phyloP scores from a whole-genome alignment of 1,284 basidiomycete species.

The Hortiboletus rubellus region DNA sequence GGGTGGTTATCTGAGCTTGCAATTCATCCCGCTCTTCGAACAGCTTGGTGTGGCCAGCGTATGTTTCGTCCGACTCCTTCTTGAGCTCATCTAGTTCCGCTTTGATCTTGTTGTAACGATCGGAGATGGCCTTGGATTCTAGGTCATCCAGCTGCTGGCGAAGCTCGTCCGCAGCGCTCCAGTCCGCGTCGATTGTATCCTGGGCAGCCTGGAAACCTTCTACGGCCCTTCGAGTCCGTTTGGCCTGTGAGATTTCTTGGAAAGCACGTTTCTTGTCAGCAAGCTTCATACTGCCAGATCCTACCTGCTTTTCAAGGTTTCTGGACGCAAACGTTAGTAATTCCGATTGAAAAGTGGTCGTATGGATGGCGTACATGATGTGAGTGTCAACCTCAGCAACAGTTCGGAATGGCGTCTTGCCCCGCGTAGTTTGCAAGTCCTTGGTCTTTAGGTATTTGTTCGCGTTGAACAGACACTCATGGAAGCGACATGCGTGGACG shows the following conservation, averaged over 20 bases:
- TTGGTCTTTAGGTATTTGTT: constrained; percentile 60
- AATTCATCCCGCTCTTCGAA: constrained; percentile 85
- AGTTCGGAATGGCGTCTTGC: constrained; percentile 83
- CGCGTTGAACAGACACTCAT: not conserved
- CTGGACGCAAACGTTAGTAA: constrained; percentile 42
- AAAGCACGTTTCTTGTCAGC: constrained; percentile 96
- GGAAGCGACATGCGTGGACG: constrained; percentile 13
- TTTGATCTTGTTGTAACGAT: constrained; percentile 83
- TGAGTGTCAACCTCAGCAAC: constrained; percentile 88
- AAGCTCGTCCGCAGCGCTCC: constrained; percentile 76
- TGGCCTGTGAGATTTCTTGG: constrained; percentile 78
- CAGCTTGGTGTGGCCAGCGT: constrained; percentile 80
- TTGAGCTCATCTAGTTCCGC: constrained; percentile 86
- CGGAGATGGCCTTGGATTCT: constrained; percentile 79
- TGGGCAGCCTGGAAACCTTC: constrained; percentile 82
- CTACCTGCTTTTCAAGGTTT: constrained; percentile 84
- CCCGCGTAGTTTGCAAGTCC: constrained; percentile 81
- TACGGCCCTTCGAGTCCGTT: constrained; percentile 69
- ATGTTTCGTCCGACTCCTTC: constrained; percentile 84
- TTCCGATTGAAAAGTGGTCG: not conserved
- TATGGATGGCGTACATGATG: constrained; percentile 62
- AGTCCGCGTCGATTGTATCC: constrained; percentile 80
- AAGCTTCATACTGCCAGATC: constrained; percentile 90
- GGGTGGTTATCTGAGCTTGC: constrained; percentile 67
- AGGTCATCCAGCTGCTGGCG: constrained; percentile 90